Evolutionary conservation across 805 yeast species (phyloP).

Genomic region (Lipomyces yamanashiensis): DNA sequence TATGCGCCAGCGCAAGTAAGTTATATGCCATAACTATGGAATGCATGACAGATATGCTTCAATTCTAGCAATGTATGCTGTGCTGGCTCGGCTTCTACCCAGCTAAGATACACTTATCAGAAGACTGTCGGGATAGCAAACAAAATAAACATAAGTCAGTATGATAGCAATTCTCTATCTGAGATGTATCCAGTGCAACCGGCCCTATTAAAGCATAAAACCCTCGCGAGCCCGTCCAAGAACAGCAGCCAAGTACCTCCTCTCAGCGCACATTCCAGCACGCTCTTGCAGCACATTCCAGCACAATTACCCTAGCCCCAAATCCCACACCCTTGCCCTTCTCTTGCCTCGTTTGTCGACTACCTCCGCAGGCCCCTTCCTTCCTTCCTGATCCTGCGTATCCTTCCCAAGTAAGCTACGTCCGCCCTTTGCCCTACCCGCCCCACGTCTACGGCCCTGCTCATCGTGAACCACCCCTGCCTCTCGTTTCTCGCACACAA

Average conservation of each 20-base stretch:
- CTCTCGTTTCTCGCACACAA: background rate
- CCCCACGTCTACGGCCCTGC: conserved; percentile 8
- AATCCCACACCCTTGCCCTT: conserved; percentile 13
- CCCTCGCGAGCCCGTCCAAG: no score
- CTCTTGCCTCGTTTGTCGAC: conserved; percentile 24
- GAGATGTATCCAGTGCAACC: no score
- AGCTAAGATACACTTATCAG: no score
- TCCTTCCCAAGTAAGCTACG: conserved; percentile 22
- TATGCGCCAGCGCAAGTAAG: background rate
- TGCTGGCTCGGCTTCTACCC: no score
- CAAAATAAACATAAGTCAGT: no score
- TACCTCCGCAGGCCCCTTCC: conserved; percentile 21
- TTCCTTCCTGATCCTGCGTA: conserved; percentile 29
- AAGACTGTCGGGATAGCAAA: no score
- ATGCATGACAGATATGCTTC: no score
- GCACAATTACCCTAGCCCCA: background rate
- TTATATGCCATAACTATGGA: no score
- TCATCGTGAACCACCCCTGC: background rate
- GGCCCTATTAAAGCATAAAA: no score
- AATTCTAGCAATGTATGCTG: no score
- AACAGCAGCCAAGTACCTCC: no score
- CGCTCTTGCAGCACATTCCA: background rate
- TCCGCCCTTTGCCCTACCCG: conserved; percentile 3
- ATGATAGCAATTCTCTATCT: no score
- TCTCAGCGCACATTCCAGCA: background rate